Conservation (phyloP, 2,329 filamentous ascomycete genomes). For the Claviceps sp. region DNA sequence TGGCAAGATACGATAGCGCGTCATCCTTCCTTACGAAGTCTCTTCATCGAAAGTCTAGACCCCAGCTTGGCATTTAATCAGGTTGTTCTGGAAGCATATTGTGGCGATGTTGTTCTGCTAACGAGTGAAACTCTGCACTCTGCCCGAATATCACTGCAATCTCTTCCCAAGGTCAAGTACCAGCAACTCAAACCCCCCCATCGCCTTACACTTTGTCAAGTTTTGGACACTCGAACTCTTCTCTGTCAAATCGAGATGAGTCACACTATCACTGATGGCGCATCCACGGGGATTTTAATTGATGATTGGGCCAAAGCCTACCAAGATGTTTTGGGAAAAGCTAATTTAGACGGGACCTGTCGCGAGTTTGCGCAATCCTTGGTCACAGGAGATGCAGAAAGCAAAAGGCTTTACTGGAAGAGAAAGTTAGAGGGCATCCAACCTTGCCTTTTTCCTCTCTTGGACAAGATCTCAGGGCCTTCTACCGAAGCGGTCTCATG, state of each 20-base stretch:
- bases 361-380: slow-evolving; percentile 3
- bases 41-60: slow-evolving; percentile 4
- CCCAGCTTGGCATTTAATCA: slow-evolving; percentile 2
- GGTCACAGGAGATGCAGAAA: background rate
- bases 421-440: slow-evolving; percentile 4
- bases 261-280: slow-evolving; percentile 22
- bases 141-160: background rate
- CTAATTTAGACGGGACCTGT: slow-evolving; percentile 1
- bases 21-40: slow-evolving; percentile 6
- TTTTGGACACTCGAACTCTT: slow-evolving; percentile 4
- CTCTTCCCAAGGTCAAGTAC: background rate
- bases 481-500: background rate
- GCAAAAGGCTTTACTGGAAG: slow-evolving; percentile 7
- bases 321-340: background rate
- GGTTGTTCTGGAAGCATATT: slow-evolving; percentile 1
- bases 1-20: slow-evolving; percentile 7
- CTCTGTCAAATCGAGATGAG: slow-evolving; percentile 20
- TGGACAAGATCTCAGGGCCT: background rate
- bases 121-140: background rate
- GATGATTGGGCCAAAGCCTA: slow-evolving; percentile 5
- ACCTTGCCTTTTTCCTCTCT: slow-evolving; percentile 6
- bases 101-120: slow-evolving; percentile 1
- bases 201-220: background rate
- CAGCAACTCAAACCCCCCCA: slow-evolving; percentile 3
- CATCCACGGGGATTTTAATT: slow-evolving; percentile 12